Conservation (phyloP, 2,329 filamentous ascomycete genomes). For the Ophiostoma tasmaniense region DNA sequence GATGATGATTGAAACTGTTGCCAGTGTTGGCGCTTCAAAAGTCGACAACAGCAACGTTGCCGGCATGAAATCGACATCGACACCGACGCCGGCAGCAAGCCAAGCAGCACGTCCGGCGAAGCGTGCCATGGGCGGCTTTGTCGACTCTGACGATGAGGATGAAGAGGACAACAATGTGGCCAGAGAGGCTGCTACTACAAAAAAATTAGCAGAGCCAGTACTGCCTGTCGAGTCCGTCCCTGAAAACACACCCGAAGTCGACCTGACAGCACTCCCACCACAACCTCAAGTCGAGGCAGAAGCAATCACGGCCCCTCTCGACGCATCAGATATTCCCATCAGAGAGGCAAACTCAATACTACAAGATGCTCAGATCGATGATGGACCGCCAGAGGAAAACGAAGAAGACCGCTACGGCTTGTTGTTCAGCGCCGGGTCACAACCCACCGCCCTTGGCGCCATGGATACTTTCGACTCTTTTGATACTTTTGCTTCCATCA, state of each 20-base stretch:
- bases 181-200: not conserved
- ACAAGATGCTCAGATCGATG: not conserved
- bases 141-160: conserved; percentile 14
- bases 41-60: not conserved
- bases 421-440: conserved; percentile 15
- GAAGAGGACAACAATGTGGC: not conserved
- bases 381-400: conserved; percentile 2
- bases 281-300: not conserved
- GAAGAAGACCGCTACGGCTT: conserved; percentile 20
- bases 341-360: not conserved
- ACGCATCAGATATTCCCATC: not conserved
- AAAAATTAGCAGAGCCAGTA: not conserved
- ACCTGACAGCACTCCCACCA: not conserved
- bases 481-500: not conserved
- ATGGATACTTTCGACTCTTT: not conserved
- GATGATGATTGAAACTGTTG: not conserved
- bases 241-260: not conserved
- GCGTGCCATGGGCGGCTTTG: conserved; percentile 18
- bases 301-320: not conserved
- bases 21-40: not conserved
- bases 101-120: not conserved
- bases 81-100: not conserved
- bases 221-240: not conserved
- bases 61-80: not conserved
- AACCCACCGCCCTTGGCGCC: not conserved